Conservation (phyloP, 306 rosid genomes). For the Begonia fuchsioides region DNA sequence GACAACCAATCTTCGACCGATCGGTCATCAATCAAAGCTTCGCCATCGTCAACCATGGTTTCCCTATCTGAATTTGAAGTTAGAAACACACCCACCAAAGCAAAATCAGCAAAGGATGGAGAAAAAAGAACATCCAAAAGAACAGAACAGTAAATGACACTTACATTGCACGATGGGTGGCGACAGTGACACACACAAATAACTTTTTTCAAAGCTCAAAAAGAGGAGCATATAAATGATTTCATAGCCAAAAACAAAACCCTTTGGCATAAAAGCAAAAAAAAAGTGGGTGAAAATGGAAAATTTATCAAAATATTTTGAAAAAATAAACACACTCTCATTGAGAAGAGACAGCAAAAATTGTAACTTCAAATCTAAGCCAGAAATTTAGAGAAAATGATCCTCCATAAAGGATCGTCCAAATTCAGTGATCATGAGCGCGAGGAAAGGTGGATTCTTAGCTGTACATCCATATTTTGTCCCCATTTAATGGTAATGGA, state of each 20-base stretch:
- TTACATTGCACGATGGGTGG: neutral
- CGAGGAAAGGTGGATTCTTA: slow-evolving; percentile 16
- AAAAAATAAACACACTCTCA: too few relatives aligned
- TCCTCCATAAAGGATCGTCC: too few relatives aligned
- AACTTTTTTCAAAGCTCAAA: neutral
- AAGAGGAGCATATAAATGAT: too few relatives aligned
- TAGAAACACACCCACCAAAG: neutral
- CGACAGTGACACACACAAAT: slow-evolving; percentile 5
- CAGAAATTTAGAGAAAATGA: too few relatives aligned
- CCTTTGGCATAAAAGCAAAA: too few relatives aligned
- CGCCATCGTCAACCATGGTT: slow-evolving; percentile 59
- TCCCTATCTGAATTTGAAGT: slow-evolving; percentile 3
- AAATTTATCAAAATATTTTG: too few relatives aligned
- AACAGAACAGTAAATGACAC: slow-evolving; percentile 13
- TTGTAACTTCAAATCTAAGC: too few relatives aligned
- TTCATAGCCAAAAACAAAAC: too few relatives aligned
- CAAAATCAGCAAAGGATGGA: slow-evolving; percentile 17
- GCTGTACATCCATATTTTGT: slow-evolving; percentile 15
- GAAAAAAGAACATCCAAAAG: slow-evolving; percentile 16
- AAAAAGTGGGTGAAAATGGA: too few relatives aligned
- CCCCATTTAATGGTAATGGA: neutral
- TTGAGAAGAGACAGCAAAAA: too few relatives aligned
- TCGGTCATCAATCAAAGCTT: slow-evolving; percentile 2
- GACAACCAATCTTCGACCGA: slow-evolving; percentile 56
- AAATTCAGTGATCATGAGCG: neutral